Evolutionary conservation across 257 asterid genomes (phyloP), one percentile per base, ranked within the genome.

Genomic region (Fraxinus anomala): DNA sequence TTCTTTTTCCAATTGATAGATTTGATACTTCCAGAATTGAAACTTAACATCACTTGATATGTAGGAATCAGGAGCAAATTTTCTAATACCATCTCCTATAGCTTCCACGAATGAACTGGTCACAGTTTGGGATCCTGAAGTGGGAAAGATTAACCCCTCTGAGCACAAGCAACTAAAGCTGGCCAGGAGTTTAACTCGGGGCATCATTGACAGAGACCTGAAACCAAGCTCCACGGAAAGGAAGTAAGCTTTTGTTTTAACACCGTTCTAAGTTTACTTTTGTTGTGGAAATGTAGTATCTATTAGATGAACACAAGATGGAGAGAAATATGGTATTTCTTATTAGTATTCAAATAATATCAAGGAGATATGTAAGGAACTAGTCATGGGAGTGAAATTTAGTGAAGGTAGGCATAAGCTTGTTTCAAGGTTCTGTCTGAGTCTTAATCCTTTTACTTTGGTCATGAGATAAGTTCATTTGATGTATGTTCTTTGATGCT

Each of bases 131-230:
- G 99, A 94, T 77, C 99, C 97, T 28, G 99, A 95, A 86, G 90
- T 95, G 49, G 99, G 99, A 77, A 95, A 92, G 80, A 87, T 88
- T 30, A 95, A 95, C 89, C 99, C 98, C 76, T 91, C 98, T n/a
- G 99, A 95, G 88, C 99, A 95, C 93, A 95, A 95, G 89, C 99
- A 95, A 80, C 88, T 92, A 72, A 95, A 95, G 89, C 86, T 95
- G 80, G 99, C 99, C 1, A 92, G 99, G 88, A 95, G 98, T 87
- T 91, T 95, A 75, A 95, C 88, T 81, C 99, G 99, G 72, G 99
- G 98, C 80, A 95, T 95, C 80, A 93, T 95, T 75, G 99, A 95
- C 79, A 89, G 95, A 83, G 99, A 95, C 88, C 97, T 95, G 74
- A 95, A 95, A 81, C 99, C 99, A 65, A 95, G 99, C 88, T 51